Conservation (phyloP, 169 alveolate species). For the Eimeria acervulina region DNA sequence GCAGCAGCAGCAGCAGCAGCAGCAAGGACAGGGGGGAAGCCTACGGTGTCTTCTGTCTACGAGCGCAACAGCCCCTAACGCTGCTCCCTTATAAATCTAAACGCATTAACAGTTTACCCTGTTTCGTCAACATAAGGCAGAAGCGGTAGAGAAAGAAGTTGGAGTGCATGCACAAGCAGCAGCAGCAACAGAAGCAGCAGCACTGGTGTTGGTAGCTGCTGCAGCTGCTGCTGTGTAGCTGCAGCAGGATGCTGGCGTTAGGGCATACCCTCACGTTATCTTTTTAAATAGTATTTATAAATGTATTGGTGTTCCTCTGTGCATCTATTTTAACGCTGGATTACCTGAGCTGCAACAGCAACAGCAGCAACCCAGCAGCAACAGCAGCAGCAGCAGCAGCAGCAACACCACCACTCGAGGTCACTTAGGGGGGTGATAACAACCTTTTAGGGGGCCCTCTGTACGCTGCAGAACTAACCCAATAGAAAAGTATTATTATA, state of each 20-base stretch:
- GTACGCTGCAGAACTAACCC: too few species aligned
- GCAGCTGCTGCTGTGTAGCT: background rate
- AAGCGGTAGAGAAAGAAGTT: background rate
- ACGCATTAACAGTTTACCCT: background rate
- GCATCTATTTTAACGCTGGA: background rate
- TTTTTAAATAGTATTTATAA: background rate
- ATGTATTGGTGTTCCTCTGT: background rate
- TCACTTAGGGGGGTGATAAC: too few species aligned
- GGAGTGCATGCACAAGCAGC: conserved; percentile 33
- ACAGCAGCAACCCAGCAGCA: background rate
- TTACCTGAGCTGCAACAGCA: background rate
- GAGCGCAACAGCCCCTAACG: background rate
- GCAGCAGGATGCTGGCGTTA: background rate
- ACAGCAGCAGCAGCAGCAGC: background rate
- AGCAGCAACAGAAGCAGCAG: conserved; percentile 17
- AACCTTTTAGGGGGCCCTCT: too few species aligned
- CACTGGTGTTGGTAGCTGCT: background rate
- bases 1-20: background rate
- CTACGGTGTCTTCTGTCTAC: background rate
- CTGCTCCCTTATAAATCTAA: background rate
- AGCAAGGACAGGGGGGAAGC: background rate
- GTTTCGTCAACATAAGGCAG: background rate
- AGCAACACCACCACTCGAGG: background rate
- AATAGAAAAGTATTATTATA: too few species aligned
- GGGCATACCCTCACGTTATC: background rate